These are phyloP conservation scores for Theileria annulata DNA, from an alignment of 169 alveolate species.

Conservation along the genomic window DNA sequence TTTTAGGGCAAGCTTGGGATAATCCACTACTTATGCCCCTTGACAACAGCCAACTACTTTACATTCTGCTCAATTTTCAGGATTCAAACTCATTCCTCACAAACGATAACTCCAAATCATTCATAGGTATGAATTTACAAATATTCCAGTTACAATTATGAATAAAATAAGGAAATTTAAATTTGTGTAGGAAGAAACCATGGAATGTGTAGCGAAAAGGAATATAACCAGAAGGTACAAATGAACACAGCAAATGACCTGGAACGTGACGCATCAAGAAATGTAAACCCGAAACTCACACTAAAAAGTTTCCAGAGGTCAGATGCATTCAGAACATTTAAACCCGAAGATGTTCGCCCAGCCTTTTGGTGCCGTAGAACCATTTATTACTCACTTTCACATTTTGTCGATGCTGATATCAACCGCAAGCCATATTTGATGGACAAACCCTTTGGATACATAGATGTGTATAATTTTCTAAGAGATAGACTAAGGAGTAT, in stretches of 20 bases:
- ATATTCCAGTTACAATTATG: background rate
- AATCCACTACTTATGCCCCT: constrained; percentile 55
- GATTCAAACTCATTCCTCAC: constrained; percentile 38
- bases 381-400: constrained; percentile 70
- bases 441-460: constrained; percentile 66
- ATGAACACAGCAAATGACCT: constrained; percentile 82
- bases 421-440: constrained; percentile 56
- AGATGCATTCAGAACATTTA: constrained; percentile 81
- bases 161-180: too few species aligned
- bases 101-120: constrained; percentile 21
- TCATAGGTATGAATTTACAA: background rate
- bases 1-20: background rate
- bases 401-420: constrained; percentile 79
- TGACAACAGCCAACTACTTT: constrained; percentile 24
- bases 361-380: constrained; percentile 84
- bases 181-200: constrained; percentile 60
- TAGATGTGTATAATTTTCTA: constrained; percentile 81
- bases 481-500: constrained; percentile 82
- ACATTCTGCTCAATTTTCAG: constrained; percentile 38
- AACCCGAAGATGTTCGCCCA: constrained; percentile 77
- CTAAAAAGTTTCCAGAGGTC: constrained; percentile 83
- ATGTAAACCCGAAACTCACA: constrained; percentile 74
- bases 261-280: constrained; percentile 53
- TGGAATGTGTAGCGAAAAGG: constrained; percentile 80
- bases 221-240: constrained; percentile 75